These are phyloP conservation scores for Umbelopsis sp. DNA, from an alignment of 371 early-diverging fungal genomes.

Conservation along the genomic window DNA sequence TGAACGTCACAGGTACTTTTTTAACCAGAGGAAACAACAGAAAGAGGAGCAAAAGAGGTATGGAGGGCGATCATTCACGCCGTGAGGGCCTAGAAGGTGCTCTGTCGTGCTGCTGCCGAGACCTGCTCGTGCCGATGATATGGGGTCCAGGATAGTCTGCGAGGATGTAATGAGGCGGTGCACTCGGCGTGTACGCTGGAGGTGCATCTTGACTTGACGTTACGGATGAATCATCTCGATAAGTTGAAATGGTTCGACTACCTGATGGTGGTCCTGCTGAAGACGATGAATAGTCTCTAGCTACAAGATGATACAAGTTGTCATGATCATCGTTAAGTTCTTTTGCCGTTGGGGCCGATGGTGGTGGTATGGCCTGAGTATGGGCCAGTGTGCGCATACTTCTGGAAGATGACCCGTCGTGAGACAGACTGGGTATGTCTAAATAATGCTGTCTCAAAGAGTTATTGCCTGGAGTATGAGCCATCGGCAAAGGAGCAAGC, in stretches of 20 bases:
- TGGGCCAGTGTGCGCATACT: conserved; percentile 22
- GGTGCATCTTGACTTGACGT: conserved; percentile 32
- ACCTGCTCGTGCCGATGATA: conserved; percentile 1
- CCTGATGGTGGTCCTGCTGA: not conserved
- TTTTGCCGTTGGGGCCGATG: conserved; percentile 41
- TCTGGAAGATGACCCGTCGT: not conserved
- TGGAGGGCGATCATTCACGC: not conserved
- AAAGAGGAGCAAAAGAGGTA: not conserved
- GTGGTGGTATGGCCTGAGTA: conserved; percentile 28
- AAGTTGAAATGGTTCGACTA: not conserved
- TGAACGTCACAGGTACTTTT: not conserved
- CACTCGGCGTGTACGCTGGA: conserved; percentile 42
- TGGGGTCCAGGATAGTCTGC: conserved; percentile 21
- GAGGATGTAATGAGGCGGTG: conserved; percentile 34
- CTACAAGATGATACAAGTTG: not conserved
- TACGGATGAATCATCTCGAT: conserved; percentile 17
- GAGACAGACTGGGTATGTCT: not conserved
- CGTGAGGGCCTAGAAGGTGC: not conserved
- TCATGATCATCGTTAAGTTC: conserved; percentile 30
- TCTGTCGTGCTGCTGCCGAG: not conserved
- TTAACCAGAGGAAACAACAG: conserved; percentile 4
- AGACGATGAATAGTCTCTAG: not conserved
- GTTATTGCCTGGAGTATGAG: not conserved
- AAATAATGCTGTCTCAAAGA: not conserved
- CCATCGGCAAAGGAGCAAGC: not conserved